Base-by-base conservation (phyloP, 2,329 filamentous ascomycete genomes). In the Aphanocladium album region DNA sequence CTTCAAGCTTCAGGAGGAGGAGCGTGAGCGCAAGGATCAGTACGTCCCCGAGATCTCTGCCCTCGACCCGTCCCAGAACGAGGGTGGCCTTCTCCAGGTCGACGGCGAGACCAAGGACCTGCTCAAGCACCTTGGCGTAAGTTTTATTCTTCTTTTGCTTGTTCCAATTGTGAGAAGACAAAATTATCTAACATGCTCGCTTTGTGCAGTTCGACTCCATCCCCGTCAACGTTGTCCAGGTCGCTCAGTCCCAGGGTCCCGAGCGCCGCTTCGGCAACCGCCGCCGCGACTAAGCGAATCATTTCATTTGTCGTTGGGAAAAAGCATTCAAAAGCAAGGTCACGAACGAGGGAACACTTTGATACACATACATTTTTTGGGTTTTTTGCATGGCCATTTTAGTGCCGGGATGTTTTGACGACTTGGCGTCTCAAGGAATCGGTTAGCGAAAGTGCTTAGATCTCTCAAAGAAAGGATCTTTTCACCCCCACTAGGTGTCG, bases 1-100 rank as follows among this genome's bases (percentile, higher is more conserved):
- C 81, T 99, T 99, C 93, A 99, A 99, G 88, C 91, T 99, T 65
- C 95, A 99, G 84, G 95, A 99, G 85, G 95, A 99, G 86, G 95
- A 99, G 89, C 91, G 95, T 87, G 95, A 99, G 85, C 90, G 95
- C 79, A 99, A 99, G 90, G 95, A 99, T 85, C 95, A 99, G 86
- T 99, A 97, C 85, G 95, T 99, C 69, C 95, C 95, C 76, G 95
- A 99, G 83, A 86, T 99, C 72, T 99, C 96, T 64, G 95, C 95
- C 76, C 90, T 99, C 77, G 95, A 99, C 86, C 96, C 97, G 84
- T 88, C 89, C 76, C 91, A 96, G 86, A 91, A 90, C 83, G 95
- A 98, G 84, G 89, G 83, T 76, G 95, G 95, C 74, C 89, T 93
- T 80, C 86, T 99, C 73, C 93, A 98, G 73, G 90, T 96, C 75